These are phyloP conservation scores for Fragilaria crotonensis DNA, from an alignment of 108 stramenopile species.

Conservation along the genomic window DNA sequence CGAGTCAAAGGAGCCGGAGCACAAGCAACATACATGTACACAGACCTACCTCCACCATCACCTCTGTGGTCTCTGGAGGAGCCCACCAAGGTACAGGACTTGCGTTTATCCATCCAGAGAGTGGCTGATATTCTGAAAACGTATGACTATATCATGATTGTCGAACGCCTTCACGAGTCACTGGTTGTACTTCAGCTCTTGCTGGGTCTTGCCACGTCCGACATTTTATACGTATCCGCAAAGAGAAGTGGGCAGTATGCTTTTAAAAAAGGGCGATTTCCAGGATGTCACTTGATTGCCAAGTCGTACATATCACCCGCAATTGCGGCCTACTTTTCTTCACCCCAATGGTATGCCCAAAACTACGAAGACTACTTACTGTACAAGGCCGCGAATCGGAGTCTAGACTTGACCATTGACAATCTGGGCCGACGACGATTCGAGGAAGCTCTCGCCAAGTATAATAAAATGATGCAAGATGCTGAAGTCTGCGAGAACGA, in stretches of 20 bases:
- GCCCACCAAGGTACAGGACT: not conserved
- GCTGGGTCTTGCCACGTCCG: constrained; percentile 12
- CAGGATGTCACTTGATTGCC: not conserved
- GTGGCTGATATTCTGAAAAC: constrained; percentile 21
- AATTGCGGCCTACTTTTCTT: not conserved
- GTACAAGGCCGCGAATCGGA: constrained; percentile 16
- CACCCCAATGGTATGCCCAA: constrained; percentile 9
- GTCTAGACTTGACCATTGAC: constrained; percentile 25
- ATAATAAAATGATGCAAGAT: not conserved
- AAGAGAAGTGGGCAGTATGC: not conserved
- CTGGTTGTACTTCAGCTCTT: constrained; percentile 32
- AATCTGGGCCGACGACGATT: constrained; percentile 15
- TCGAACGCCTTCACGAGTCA: constrained; percentile 49
- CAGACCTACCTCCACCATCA: not conserved
- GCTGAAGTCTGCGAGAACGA: constrained; percentile 8
- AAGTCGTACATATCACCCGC: not conserved
- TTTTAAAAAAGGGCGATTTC: not conserved
- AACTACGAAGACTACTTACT: constrained; percentile 27
- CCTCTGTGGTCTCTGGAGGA: not conserved
- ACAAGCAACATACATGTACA: not conserved
- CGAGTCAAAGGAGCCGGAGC: not conserved
- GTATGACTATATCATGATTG: constrained; percentile 45
- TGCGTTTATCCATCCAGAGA: not conserved
- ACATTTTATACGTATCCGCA: constrained; percentile 12
- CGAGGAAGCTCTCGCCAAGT: constrained; percentile 11